Evolutionary conservation across 148 eudicot genomes (phyloP).

Genomic region (Rhododendron williamsianum): DNA sequence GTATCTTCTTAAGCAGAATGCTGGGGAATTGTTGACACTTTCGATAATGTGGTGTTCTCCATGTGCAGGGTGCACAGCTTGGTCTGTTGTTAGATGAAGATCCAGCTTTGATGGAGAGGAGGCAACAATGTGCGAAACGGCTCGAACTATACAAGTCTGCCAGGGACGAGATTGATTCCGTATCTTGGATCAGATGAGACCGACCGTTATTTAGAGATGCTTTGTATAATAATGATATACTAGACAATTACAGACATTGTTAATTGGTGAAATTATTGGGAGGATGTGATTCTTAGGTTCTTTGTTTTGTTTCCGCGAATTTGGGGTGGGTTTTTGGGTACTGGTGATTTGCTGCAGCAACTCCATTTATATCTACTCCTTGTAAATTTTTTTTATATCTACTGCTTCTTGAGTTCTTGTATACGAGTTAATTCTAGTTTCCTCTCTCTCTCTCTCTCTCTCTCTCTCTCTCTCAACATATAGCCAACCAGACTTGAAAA

Average conservation of each 20-base stretch:
- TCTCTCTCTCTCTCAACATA: background rate
- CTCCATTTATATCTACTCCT: background rate
- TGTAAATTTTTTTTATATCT: no score
- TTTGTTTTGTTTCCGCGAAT: background rate
- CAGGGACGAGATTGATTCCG: slow-evolving; percentile 90
- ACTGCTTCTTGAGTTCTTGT: background rate
- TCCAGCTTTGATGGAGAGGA: slow-evolving; percentile 81
- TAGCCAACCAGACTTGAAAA: background rate
- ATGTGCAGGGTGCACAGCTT: slow-evolving; percentile 72
- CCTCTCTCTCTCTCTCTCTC: background rate
- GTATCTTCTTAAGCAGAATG: background rate
- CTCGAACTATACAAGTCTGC: slow-evolving; percentile 86
- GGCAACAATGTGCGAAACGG: slow-evolving; percentile 66
- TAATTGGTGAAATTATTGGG: slow-evolving; percentile 5
- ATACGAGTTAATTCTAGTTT: no score
- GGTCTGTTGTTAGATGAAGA: slow-evolving; percentile 81
- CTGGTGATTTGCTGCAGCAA: background rate
- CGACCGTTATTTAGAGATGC: background rate
- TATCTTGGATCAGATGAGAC: slow-evolving; percentile 57
- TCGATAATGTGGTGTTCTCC: background rate
- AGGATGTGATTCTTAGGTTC: background rate
- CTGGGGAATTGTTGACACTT: background rate
- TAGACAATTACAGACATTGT: background rate
- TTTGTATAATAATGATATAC: background rate
- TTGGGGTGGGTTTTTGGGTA: background rate